Percentiles rank a stretch among this genome's conserved stretches.
phyloP scores from a whole-genome alignment of 192 early-diverging fungal genomes.

The Coemansia sp. region DNA sequence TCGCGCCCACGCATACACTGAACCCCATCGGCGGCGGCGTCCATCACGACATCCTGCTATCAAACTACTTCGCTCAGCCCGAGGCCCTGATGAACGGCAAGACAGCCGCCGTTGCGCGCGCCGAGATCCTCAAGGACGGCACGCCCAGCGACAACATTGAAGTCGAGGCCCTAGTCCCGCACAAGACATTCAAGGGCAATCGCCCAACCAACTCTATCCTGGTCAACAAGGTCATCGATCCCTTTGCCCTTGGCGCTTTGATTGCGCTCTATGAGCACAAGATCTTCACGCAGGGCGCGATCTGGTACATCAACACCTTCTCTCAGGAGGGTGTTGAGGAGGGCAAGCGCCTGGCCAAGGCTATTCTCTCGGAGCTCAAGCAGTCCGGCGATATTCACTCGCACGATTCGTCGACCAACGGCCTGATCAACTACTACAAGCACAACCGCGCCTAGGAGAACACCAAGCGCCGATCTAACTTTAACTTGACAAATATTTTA shows the following conservation, averaged over 20 bases:
- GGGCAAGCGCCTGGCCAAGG: slow-evolving; percentile 98
- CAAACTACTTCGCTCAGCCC: slow-evolving; percentile 99
- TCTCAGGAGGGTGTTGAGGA: slow-evolving; percentile 98
- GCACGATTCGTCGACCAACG: slow-evolving; percentile 96
- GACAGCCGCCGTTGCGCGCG: slow-evolving; percentile 72
- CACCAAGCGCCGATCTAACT: background rate
- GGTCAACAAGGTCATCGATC: slow-evolving; percentile 86
- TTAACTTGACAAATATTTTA: background rate
- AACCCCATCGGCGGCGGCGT: slow-evolving; percentile 85
- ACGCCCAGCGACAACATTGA: slow-evolving; percentile 44
- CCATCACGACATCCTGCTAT: slow-evolving; percentile 96
- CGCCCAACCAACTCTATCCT: slow-evolving; percentile 96
- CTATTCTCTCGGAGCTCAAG: slow-evolving; percentile 89
- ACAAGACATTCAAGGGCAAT: slow-evolving; percentile 99
- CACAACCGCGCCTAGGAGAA: slow-evolving; percentile 39
- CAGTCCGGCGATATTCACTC: slow-evolving; percentile 56
- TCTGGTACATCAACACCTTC: slow-evolving; percentile 98
- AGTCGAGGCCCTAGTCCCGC: slow-evolving; percentile 74
- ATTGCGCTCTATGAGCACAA: slow-evolving; percentile 99
- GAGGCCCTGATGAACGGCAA: slow-evolving; percentile 98
- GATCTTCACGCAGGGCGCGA: slow-evolving; percentile 97
- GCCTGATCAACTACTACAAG: slow-evolving; percentile 93
- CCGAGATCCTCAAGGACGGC: slow-evolving; percentile 76
- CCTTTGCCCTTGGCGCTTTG: slow-evolving; percentile 86
- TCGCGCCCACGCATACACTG: slow-evolving; percentile 91